Base-by-base conservation (phyloP, 805 yeast species). In the Saccharomycopsis lassenensis region DNA sequence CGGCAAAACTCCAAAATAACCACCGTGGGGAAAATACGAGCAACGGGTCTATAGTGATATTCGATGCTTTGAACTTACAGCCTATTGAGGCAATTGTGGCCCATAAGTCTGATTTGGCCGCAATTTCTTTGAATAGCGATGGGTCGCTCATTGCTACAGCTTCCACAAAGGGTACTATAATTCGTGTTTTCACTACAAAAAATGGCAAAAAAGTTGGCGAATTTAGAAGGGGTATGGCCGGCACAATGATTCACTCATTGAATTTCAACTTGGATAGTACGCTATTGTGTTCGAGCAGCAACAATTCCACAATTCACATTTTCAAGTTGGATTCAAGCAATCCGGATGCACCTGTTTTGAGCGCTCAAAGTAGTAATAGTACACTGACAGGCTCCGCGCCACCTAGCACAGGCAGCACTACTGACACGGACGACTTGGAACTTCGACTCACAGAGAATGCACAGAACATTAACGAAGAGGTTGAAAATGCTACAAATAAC, bases 141-240 rank as follows among this genome's bases (percentile, higher is more conserved):
- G 96, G 96, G 0, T 63, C 72, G 2, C 60, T 83, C 45, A 63
- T 89, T 30, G 95, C 96, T 1, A 83, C 96, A 0, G 85, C 95
- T 4, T 83, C 95, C 0, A 74, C 69, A 24, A 83, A 84, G 51
- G 98, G 98, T 2, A 91, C 97, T 0, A 74, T 91, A 16, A 74
- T 89, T 2, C 61, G 97, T 30, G 78, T 91, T 2, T 91, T 87
- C 50, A 62, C 77, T 24, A 75, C 83, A 0, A 63, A 66, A 2
- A 63, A 71, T 3, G 68, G 67, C 8, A 54, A 56, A 14, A 72
- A 71, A 46, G 54, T 82, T 12, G 71, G 65, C 41, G 89, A 85
- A 54, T 83, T 82, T 55, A 65, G 95, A 45, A 62, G 95, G 47
- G 95, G 95, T 1, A 74, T 89, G 11, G 74, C 76, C 42, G 64